phyloP scores from a whole-genome alignment of 2,329 filamentous ascomycete genomes.

The Penicillium sp. region DNA sequence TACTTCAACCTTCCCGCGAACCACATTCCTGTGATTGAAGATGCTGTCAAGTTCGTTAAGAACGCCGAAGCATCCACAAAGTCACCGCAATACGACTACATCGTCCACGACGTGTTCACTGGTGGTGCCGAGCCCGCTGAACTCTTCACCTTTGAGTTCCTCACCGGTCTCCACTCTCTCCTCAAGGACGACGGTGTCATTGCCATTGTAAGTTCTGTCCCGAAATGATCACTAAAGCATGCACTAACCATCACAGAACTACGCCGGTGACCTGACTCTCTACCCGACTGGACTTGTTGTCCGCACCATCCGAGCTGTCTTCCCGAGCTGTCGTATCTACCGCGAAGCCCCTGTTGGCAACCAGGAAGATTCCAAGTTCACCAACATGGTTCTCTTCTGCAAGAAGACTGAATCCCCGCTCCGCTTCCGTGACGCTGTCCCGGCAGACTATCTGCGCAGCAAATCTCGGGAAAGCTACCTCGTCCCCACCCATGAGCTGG shows the following conservation, averaged over 20 bases:
- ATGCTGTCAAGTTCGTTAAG: conserved; percentile 72
- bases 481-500: conserved; percentile 70
- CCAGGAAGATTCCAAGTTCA: conserved; percentile 66
- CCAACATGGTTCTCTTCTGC: conserved; percentile 97
- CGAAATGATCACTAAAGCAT: not conserved
- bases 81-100: conserved; percentile 71
- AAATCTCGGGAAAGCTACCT: conserved; percentile 70
- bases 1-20: conserved; percentile 81
- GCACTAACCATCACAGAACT: conserved; percentile 65
- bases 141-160: conserved; percentile 85
- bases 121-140: conserved; percentile 88
- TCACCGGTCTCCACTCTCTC: conserved; percentile 69
- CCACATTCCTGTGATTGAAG: conserved; percentile 76
- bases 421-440: conserved; percentile 66
- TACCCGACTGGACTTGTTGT: conserved; percentile 77
- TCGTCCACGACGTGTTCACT: conserved; percentile 97
- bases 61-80: conserved; percentile 44
- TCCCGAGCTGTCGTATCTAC: conserved; percentile 89
- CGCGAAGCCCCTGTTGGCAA: conserved; percentile 66
- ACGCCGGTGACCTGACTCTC: conserved; percentile 82
- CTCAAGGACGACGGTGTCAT: conserved; percentile 79
- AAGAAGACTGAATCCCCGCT: conserved; percentile 61
- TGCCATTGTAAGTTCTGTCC: conserved; percentile 69
- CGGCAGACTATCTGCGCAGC: conserved; percentile 72
- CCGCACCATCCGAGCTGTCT: conserved; percentile 78